Evolutionary conservation across 169 alveolate species (phyloP), one percentile per base, ranked within the genome.

Genomic region (Cryptosporidium canis): DNA sequence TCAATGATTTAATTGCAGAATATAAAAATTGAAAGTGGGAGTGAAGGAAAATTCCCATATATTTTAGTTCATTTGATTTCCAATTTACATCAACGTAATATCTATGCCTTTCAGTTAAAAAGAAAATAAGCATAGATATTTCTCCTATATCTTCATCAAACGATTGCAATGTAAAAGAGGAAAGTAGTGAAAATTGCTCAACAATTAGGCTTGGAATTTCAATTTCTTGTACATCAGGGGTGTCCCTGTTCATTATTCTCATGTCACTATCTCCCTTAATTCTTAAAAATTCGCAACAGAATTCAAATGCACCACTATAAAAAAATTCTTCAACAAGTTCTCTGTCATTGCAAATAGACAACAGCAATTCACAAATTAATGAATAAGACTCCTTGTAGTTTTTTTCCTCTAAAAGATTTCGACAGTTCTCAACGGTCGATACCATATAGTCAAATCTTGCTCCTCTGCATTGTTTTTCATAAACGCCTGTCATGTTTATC

Each of bases 71-170:
- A 14, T 68, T 33, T n/a, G 83, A 77, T 47, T 72, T 65, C 94
- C 94, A 91, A 67, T 90, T 65, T 33, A 91, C 90, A 45, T 91
- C 94, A 14, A 91, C 90, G 56, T 91, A 91, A 37, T 71, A 91
- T 29, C 91, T 67, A 53, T 91, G 93, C 21, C 94, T 82, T 66
- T 91, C 94, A 8, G 91, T 66, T 27, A 91, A 66, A 83, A 91
- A 91, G 53, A 71, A 91, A 58, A 70, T 66, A 4, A 91, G 83
- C 29, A 91, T 64, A 1, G 94, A 90, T 33, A 91, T 45, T 33
- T 58, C 68, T 16, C 93, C 93, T 8, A 91, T 67, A 71, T 91
- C 94, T 39, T 90, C 93, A 83, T 91, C 94, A 43, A 64, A 91
- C 3, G 94, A 77, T 35, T 77, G 87, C 33, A 77, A 7, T 35